Evolutionary conservation across 2,329 filamentous ascomycete species (phyloP), one percentile per base, ranked within the genome.

Genomic region (Pestalotiopsis sp.): DNA sequence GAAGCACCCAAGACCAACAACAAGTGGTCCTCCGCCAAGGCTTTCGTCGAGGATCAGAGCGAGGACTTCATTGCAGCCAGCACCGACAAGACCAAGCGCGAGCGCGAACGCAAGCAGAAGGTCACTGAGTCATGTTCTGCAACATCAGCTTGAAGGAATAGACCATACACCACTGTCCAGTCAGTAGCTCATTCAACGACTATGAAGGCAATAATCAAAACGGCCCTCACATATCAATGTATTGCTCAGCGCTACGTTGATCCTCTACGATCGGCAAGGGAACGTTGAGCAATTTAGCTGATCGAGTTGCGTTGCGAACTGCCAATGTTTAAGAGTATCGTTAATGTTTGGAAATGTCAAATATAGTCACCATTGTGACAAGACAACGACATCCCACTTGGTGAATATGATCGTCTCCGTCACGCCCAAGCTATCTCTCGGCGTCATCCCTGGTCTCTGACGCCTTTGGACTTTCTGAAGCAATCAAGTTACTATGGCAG

Each of bases 51-150:
- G 81, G 84, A 89, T 22, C 87, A 89, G 13, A 87, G 88, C 66
- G 90, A 94, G n/a, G 75, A 92, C 75, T 98, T 93, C 88, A 91
- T 97, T 78, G 83, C 91, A 76, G 90, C 87, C 75, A 81, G 86
- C 73, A 86, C 85, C 71, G 91, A 91, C 84, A 98, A 98, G 91
- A 82, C 89, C 80, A 86, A 88, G 85, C 92, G 93, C 79, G 90
- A 95, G 85, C 93, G 94, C 79, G 92, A 95, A 86, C 92, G 92
- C 85, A 96, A 96, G 89, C 88, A 92, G 84, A 98, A 98, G 91
- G 89, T 17, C 39, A 44, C 14, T 44, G 9, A 17, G 39, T 44
- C 39, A 44, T 44, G 11, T 44, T 17, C 39, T 44, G 11, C 39
- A 44, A 44, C 10, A 17, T 44, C 39, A 44, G 39, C 39, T 17